Base-by-base conservation (phyloP, 768 basidiomycete genomes). In the Hypholoma sublateritium region DNA sequence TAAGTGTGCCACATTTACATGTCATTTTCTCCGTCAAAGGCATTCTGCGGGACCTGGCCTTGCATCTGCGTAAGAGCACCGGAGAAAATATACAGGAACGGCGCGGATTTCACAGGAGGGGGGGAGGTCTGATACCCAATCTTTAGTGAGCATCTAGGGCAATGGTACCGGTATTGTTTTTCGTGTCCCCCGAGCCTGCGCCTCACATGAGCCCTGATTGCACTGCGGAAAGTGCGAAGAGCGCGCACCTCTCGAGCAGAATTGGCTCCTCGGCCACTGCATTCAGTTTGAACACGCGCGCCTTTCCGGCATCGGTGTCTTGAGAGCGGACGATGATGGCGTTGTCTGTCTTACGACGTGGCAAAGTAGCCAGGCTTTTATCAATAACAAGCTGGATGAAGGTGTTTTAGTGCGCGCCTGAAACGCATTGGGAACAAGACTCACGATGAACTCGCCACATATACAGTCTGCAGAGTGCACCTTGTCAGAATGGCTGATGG, bases 11-110 rank as follows among this genome's bases (percentile, higher is more conserved):
- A 32, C 13, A 41, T 34, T 60, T 64, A 65, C 59, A 43, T 49
- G 19, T 72, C 67, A 59, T 81, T 80, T 64, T 78, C 77, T 39
- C 81, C 78, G 49, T 88, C 86, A 65, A 95, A 93, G 5, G 94
- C 94, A 61, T 92, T 91, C 45, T 79, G 72, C 9, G 94, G 94
- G 32, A 94, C 73, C 66, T 93, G 87, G 34, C 94, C 94, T 76
- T 96, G 94, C 62, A 88, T 74, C 65, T 90, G 89, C n/a, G 91
- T 93, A 56, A 96, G 78, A 16, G 91, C 88, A 4, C 94, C 94
- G 45, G 83, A 77, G 48, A 92, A 62, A 53, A 95, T 83, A 68
- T 95, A 96, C 36, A 95, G 65, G 70, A 86, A 95, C 1, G 89
- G 84, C 2, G 83, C 87, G 2, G 85, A 83, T 71, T 91, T 93